These are phyloP conservation scores for Bocquillonia castaneifolia DNA, from an alignment of 441 rosid species.

Conservation along the genomic window DNA sequence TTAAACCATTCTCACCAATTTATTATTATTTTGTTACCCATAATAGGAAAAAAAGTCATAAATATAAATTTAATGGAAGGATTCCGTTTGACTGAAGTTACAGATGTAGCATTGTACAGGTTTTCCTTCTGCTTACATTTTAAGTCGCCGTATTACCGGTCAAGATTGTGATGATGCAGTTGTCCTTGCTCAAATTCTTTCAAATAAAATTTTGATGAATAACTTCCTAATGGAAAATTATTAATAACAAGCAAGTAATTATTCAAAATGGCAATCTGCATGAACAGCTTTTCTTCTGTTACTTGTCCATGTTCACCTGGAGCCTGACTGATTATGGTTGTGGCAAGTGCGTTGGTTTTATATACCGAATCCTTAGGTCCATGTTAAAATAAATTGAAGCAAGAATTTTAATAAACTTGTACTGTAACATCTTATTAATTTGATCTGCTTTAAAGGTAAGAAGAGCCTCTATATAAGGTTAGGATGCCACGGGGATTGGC, in stretches of 20 bases:
- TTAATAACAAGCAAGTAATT: background rate
- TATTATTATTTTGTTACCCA: background rate
- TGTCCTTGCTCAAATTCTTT: too few relatives aligned
- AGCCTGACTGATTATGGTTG: too few relatives aligned
- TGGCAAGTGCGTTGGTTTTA: too few relatives aligned
- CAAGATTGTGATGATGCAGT: background rate
- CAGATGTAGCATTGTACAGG: too few relatives aligned
- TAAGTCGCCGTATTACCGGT: background rate
- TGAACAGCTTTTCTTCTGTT: background rate
- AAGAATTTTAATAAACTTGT: background rate
- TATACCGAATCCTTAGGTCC: background rate
- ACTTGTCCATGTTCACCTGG: background rate
- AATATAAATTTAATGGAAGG: too few relatives aligned
- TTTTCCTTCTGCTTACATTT: too few relatives aligned
- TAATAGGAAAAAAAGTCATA: background rate
- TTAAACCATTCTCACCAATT: background rate
- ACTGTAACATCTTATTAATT: background rate
- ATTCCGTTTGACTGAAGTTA: too few relatives aligned
- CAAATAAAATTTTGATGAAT: too few relatives aligned
- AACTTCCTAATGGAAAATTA: background rate
- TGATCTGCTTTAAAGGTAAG: constrained; percentile 50
- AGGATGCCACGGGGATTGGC: constrained; percentile 92
- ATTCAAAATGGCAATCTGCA: background rate
- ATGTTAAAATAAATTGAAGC: background rate
- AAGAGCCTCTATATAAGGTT: constrained; percentile 84